Conservation (phyloP, 306 rosid species). For the Betula pendula region DNA sequence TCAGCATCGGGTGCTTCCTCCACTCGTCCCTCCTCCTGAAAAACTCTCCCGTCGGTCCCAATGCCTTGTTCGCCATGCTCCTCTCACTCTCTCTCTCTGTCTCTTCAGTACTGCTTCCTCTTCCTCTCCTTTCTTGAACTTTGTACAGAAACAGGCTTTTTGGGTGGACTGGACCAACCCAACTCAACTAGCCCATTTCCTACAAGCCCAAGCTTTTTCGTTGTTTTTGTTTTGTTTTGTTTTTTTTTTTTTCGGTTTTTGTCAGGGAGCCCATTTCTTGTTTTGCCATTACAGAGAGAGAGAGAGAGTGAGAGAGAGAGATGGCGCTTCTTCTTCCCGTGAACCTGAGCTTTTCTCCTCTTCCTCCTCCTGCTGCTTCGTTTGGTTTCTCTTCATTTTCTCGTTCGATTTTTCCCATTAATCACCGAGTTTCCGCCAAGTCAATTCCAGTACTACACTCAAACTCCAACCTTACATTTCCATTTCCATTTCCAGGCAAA, state of each 20-base stretch:
- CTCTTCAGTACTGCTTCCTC: not conserved
- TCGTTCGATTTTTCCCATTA: conserved; percentile 9
- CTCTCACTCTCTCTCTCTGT: not conserved
- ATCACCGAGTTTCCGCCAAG: conserved; percentile 9
- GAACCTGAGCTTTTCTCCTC: not conserved
- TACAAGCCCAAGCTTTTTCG: no score
- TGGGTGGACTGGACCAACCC: not conserved
- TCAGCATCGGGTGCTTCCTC: conserved; percentile 93
- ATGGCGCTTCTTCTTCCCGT: conserved; percentile 16
- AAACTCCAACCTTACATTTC: conserved; percentile 7
- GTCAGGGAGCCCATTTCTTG: no score
- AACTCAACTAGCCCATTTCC: no score
- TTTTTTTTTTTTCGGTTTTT: no score
- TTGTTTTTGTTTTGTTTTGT: no score
- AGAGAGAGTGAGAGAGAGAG: not conserved
- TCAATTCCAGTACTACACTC: conserved; percentile 4
- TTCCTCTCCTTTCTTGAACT: not conserved
- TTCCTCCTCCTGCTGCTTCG: not conserved
- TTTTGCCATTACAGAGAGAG: not conserved
- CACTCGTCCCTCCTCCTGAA: conserved; percentile 90
- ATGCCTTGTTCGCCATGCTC: conserved; percentile 45
- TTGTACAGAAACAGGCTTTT: not conserved
- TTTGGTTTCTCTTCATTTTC: conserved; percentile 7
- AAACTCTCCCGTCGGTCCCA: conserved; percentile 73
- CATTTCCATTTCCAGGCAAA: conserved; percentile 15